Evolutionary conservation across 306 rosid genomes (phyloP).

Genomic region (Coriaria nepalensis): DNA sequence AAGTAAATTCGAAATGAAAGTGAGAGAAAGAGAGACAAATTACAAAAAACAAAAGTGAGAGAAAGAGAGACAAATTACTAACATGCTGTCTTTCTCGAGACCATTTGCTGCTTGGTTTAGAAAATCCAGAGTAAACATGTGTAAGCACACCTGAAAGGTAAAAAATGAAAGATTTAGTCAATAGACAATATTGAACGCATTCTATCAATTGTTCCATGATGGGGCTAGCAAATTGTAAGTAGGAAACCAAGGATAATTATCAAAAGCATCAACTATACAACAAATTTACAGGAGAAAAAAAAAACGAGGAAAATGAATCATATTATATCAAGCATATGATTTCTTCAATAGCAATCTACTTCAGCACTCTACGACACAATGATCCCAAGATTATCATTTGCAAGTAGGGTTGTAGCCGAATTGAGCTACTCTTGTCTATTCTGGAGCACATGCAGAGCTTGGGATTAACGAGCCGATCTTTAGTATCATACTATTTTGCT

Average conservation of each 20-base stretch:
- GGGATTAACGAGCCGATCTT: too few species aligned
- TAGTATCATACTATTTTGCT: too few species aligned
- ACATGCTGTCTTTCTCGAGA: conserved; percentile 97
- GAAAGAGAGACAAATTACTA: conserved; percentile 15
- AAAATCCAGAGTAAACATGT: conserved; percentile 95
- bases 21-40: background rate
- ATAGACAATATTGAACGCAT: too few species aligned
- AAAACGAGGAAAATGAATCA: background rate
- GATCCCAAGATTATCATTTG: background rate
- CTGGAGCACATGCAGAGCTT: too few species aligned
- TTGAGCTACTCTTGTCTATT: too few species aligned
- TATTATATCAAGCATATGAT: conserved; percentile 2
- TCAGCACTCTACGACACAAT: background rate
- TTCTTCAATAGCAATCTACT: background rate
- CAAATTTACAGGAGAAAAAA: conserved; percentile 2
- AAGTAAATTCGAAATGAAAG: background rate
- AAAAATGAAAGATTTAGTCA: conserved; percentile 13
- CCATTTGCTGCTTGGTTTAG: conserved; percentile 95
- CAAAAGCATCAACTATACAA: too few species aligned
- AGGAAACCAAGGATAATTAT: too few species aligned
- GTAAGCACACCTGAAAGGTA: conserved; percentile 77
- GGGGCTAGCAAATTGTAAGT: too few species aligned
- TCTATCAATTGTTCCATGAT: too few species aligned
- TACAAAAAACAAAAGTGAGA: too few species aligned
- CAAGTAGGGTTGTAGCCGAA: background rate